These are phyloP conservation scores for Magnolia kwangsiensis DNA, from an alignment of 164 flowering plant species.

Conservation along the genomic window DNA sequence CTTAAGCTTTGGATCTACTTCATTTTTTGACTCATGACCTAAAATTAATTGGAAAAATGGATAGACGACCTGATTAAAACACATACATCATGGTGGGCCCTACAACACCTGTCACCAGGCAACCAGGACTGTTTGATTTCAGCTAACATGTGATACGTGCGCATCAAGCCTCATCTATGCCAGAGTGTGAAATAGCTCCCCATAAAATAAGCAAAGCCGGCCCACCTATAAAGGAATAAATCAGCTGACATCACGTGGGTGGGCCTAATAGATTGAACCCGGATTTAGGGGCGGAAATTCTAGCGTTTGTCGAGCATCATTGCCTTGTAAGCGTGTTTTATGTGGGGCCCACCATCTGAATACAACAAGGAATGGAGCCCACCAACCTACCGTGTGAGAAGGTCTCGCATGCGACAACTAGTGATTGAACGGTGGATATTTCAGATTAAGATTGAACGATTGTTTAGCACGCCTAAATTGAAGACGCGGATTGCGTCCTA, in stretches of 20 bases:
- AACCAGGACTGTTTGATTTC: neutral
- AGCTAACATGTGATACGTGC: neutral
- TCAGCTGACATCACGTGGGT: neutral
- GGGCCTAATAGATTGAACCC: neutral
- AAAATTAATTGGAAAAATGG: no score
- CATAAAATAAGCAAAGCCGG: neutral
- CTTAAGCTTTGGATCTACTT: no score
- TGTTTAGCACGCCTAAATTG: neutral
- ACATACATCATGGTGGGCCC: neutral
- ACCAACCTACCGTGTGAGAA: no score
- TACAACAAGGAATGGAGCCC: no score
- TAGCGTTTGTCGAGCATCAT: neutral
- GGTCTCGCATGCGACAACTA: no score
- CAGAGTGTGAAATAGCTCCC: neutral
- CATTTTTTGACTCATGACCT: no score
- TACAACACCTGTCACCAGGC: neutral
- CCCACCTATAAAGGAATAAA: neutral
- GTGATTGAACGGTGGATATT: no score
- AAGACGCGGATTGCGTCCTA: no score
- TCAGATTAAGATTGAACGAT: neutral
- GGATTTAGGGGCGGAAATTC: neutral
- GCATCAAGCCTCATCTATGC: neutral
- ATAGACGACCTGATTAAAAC: no score
- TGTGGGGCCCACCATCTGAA: no score
- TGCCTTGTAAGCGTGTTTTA: neutral